Conservation (phyloP, 805 yeast species). For the Ogataea polymorpha region DNA sequence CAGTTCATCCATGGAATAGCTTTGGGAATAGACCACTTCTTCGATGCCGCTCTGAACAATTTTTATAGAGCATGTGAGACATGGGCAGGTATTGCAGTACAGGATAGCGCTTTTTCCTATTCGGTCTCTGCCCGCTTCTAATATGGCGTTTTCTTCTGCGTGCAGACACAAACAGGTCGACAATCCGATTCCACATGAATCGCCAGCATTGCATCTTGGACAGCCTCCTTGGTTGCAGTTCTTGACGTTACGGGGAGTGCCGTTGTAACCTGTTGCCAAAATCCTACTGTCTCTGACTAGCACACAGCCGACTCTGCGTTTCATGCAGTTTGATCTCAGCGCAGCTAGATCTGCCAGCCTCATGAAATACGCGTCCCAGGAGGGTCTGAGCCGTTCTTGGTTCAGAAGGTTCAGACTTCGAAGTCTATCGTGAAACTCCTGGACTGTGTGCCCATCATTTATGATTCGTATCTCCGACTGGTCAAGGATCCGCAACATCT, state of each 20-base stretch:
- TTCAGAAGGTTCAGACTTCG: constrained; percentile 45
- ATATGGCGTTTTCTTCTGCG: constrained; percentile 94
- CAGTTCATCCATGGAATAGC: constrained; percentile 87
- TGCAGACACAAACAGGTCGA: constrained; percentile 90
- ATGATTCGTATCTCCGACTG: constrained; percentile 57
- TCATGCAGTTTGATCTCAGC: constrained; percentile 91
- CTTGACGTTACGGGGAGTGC: constrained; percentile 84
- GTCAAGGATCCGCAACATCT: constrained; percentile 40
- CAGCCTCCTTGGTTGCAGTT: constrained; percentile 98
- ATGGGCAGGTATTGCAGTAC: constrained; percentile 97
- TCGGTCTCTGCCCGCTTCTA: constrained; percentile 92
- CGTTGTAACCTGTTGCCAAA: constrained; percentile 95
- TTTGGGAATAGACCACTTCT: constrained; percentile 90
- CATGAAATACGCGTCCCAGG: constrained; percentile 98
- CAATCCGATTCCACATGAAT: constrained; percentile 58
- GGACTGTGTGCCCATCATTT: constrained; percentile 42
- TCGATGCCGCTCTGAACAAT: constrained; percentile 88
- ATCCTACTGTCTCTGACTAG: constrained; percentile 82
- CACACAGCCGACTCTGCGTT: constrained; percentile 95
- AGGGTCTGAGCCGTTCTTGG: constrained; percentile 68
- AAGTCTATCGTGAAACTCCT: constrained; percentile 38
- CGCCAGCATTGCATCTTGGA: constrained; percentile 75
- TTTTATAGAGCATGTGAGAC: constrained; percentile 92
- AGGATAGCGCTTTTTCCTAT: constrained; percentile 61
- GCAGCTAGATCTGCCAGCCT: constrained; percentile 90